Percentiles rank a stretch among this genome's conserved stretches.
Evolutionary conservation across 345 rosid species (phyloP).

Genomic region (Cardamine occulta): DNA sequence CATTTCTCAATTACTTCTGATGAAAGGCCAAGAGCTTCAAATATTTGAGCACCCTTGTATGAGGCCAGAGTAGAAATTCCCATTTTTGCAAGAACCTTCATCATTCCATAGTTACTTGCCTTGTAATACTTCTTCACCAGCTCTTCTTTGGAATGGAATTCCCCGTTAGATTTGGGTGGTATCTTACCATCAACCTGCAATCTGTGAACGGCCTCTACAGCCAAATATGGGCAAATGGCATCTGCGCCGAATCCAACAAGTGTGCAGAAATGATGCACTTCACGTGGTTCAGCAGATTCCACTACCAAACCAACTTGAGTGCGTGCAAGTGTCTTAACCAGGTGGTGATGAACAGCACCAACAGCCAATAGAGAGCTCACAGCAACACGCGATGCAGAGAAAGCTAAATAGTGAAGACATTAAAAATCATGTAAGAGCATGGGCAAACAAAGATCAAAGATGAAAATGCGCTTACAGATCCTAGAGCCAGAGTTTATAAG

Average conservation of each 20-base stretch:
- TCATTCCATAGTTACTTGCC: slow-evolving; percentile 99
- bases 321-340: slow-evolving; percentile 86
- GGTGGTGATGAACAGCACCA: slow-evolving; percentile 98
- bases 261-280: slow-evolving; percentile 99
- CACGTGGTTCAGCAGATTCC: slow-evolving; percentile 99
- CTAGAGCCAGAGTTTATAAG: background rate
- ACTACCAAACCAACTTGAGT: slow-evolving; percentile 88
- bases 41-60: slow-evolving; percentile 99
- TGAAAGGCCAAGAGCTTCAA: slow-evolving; percentile 97
- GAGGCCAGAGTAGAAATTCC: slow-evolving; percentile 99
- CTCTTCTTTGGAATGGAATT: slow-evolving; percentile 83
- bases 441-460: background rate
- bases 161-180: slow-evolving; percentile 84
- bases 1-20: slow-evolving; percentile 96
- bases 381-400: slow-evolving; percentile 79
- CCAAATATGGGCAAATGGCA: slow-evolving; percentile 95
- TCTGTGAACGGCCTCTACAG: slow-evolving; percentile 84
- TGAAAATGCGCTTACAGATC: slow-evolving; percentile 1
- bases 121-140: slow-evolving; percentile 89
- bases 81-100: slow-evolving; percentile 99
- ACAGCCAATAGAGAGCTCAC: slow-evolving; percentile 98
- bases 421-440: background rate
- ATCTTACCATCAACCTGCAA: slow-evolving; percentile 95
- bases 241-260: slow-evolving; percentile 97
- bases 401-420: slow-evolving; percentile 50